These are phyloP conservation scores for Starmerella khaoyaiensis DNA, from an alignment of 805 yeast species.

Conservation along the genomic window DNA sequence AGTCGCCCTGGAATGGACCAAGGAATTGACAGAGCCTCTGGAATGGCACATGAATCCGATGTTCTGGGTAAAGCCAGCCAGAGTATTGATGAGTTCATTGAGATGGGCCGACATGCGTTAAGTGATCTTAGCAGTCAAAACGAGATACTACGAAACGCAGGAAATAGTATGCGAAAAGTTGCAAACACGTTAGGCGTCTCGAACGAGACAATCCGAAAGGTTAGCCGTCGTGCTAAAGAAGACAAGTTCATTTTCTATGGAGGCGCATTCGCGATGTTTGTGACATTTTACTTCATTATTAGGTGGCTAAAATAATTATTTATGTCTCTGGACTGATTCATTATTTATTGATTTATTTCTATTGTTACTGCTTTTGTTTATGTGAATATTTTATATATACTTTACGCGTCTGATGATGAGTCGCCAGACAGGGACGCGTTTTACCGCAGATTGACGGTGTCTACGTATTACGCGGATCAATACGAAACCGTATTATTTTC, in stretches of 20 bases:
- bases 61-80: constrained; percentile 50
- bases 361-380: too few species aligned
- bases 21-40: constrained; percentile 37
- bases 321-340: constrained; percentile 1
- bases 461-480: too few species aligned
- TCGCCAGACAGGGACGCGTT: too few species aligned
- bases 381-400: too few species aligned
- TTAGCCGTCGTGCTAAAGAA: constrained; percentile 69
- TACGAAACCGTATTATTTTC: too few species aligned
- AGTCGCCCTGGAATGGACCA: constrained; percentile 3
- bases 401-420: too few species aligned
- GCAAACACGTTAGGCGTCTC: constrained; percentile 78
- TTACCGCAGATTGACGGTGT: too few species aligned
- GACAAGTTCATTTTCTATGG: constrained; percentile 82
- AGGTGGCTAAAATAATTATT: constrained; percentile 39
- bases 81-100: constrained; percentile 79
- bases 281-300: constrained; percentile 53
- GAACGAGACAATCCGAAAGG: constrained; percentile 62
- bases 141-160: constrained; percentile 50
- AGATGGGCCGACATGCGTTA: constrained; percentile 74
- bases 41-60: constrained; percentile 54
- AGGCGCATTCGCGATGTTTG: constrained; percentile 48
- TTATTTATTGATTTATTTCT: too few species aligned
- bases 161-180: constrained; percentile 49
- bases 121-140: constrained; percentile 81